Base-by-base conservation (phyloP, 345 rosid species). In the Stellera chamaejasme region DNA sequence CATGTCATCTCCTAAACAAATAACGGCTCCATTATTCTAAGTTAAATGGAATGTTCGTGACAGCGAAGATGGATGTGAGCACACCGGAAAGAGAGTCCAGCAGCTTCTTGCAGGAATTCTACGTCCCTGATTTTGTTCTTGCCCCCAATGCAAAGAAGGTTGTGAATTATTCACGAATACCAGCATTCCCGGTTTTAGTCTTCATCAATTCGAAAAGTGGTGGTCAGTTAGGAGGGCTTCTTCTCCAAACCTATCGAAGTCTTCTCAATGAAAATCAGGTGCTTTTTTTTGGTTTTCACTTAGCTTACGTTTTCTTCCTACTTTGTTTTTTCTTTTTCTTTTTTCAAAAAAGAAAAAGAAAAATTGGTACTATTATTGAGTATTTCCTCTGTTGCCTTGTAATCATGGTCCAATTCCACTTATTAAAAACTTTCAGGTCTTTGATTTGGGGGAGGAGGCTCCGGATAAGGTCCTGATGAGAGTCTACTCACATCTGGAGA, bases 181-280 rank as follows among this genome's bases (percentile, higher is more conserved):
- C 97, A 6, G 43, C 28, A 51, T 79, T 65, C 54, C 96, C 98
- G 0, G 75, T 84, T 48, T 52, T 92, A 26, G 95, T 88, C 13
- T 88, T 88, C 64, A 68, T 92, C 66, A 92, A 92, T 75, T 80
- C 96, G 69, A 88, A 68, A 68, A 92, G 95, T 50, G 96, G 96
- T 2, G 98, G 89, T 14, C 98, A 84, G 68, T 80, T 88, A 50
- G 96, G 97, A 49, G 89, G 85, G 10, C 70, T 81, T 56, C 98
- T 92, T 50, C 80, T 88, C 26, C 50, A 60, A 7, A 85, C 95
- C 41, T 87, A 75, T 69, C 82, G 80, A 13, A 14, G 54, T 60
- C 65, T 90, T 27, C 87, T 87, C 69, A 80, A 77, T 50, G 61
- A 60, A 10, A 50, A 74, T 19, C 97, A 90, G 89, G 96, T 84